Percentiles rank a stretch among this genome's conserved stretches.
Evolutionary conservation across 2,329 filamentous ascomycete species (phyloP).

Genomic region (Colletotrichum liaoningense): DNA sequence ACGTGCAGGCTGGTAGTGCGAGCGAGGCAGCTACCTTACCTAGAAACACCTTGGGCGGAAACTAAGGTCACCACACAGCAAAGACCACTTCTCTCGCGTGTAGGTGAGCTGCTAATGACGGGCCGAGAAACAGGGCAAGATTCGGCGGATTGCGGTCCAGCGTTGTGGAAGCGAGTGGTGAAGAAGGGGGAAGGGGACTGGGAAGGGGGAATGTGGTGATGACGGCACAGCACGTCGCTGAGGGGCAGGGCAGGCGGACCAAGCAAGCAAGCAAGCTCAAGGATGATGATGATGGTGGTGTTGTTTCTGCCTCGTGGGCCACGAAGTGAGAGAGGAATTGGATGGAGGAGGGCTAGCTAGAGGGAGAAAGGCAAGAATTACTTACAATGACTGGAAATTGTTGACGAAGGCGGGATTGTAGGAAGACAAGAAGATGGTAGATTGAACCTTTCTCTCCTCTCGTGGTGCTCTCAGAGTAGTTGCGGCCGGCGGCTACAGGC

Average conservation of each 20-base stretch:
- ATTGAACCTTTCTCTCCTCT: neutral
- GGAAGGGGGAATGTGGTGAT: constrained; percentile 35
- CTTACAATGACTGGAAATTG: constrained; percentile 30
- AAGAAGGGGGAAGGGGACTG: constrained; percentile 11
- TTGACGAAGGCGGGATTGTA: constrained; percentile 16
- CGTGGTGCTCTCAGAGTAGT: neutral
- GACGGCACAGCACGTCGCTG: constrained; percentile 36
- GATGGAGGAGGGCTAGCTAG: constrained; percentile 1
- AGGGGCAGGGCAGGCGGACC: constrained; percentile 32
- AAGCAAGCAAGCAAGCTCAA: constrained; percentile 22
- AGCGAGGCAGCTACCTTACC: constrained; percentile 26
- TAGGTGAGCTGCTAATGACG: constrained; percentile 28
- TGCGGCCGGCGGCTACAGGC: constrained; percentile 7
- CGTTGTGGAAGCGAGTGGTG: constrained; percentile 12
- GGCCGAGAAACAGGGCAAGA: constrained; percentile 27
- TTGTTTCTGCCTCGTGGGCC: constrained; percentile 24
- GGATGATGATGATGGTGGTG: constrained; percentile 28
- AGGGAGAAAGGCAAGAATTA: constrained; percentile 19
- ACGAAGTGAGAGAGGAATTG: neutral
- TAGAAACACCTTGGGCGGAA: neutral
- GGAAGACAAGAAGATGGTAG: neutral
- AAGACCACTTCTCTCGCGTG: constrained; percentile 21
- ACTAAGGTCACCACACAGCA: constrained; percentile 11
- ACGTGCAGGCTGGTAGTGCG: constrained; percentile 39
- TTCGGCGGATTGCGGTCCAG: constrained; percentile 5